Base-by-base conservation (phyloP, 768 basidiomycete genomes). In the Lactarius sanguifluus region DNA sequence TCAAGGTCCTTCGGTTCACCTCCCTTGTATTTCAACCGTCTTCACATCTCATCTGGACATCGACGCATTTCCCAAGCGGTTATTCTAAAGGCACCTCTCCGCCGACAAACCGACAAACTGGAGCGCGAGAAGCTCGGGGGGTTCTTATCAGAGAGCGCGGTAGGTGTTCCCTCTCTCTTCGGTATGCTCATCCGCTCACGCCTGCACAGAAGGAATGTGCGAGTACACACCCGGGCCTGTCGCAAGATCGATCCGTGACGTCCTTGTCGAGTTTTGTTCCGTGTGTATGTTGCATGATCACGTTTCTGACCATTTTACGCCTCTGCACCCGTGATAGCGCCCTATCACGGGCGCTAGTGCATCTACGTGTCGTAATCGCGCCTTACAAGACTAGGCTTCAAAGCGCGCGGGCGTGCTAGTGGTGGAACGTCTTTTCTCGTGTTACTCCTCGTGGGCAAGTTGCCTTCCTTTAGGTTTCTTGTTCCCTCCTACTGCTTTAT, bases 281-380 rank as follows among this genome's bases (percentile, higher is more conserved):
- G 77, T 83, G 10, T 66, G 84, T 38, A 85, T 98, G 67, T 94
- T 96, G 5, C 80, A 82, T 59, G 89, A 93, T 34, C 95, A 96
- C 73, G 77, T 96, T 13, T 90, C 96, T 70, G 94, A 98, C 73
- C 79, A 96, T 1, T 90, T 98, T 70, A 94, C 96, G 15, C 82
- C 87, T 1, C 78, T 98, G 12, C 81, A 94, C 20, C 86, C 93
- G 3, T 81, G 97, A 98, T 96, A 2, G 93, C 80, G 15, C 34
- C 9, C 32, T 32, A 36, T 36, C 34, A 36, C 10, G 34, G 34
- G 34, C 10, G 34, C 34, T 36, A 12, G 10, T 36, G 34, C 91
- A 98, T 62, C 83, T 98, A 0, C 93, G 96, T 70, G 82, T 97
- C 28, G 96, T 95, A 1, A 89, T 98, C 62, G 92, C 98, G 40